Conservation (phyloP, 2,329 filamentous ascomycete species). For the Lachnellula occidentalis region DNA sequence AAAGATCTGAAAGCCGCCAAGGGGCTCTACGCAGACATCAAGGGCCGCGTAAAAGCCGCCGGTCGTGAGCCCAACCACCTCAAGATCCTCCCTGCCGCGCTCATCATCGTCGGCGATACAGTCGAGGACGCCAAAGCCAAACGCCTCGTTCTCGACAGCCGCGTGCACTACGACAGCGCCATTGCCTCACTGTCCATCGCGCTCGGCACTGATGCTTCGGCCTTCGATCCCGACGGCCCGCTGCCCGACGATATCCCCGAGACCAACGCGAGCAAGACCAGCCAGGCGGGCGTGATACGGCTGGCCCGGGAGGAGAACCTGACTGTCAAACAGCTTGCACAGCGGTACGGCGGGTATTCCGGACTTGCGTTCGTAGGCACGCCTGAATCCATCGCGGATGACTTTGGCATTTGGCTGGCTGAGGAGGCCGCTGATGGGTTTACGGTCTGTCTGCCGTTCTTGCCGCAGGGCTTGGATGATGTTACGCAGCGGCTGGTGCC, state of each 20-base stretch:
- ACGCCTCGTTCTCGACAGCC: constrained; percentile 43
- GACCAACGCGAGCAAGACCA: constrained; percentile 49
- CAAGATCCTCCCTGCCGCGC: constrained; percentile 47
- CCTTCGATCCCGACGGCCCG: constrained; percentile 43
- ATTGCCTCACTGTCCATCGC: constrained; percentile 47
- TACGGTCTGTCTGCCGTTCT: constrained; percentile 44
- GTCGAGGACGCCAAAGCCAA: constrained; percentile 44
- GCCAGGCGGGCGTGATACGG: constrained; percentile 39
- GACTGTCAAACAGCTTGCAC: constrained; percentile 46
- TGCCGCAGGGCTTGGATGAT: constrained; percentile 46
- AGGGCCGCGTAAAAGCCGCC: constrained; percentile 39
- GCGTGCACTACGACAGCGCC: constrained; percentile 49
- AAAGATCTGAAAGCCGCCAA: constrained; percentile 40
- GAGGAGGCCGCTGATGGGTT: constrained; percentile 47
- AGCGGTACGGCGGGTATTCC: constrained; percentile 44
- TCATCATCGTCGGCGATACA: constrained; percentile 45
- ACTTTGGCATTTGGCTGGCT: constrained; percentile 42
- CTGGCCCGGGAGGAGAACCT: constrained; percentile 41
- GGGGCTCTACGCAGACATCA: constrained; percentile 46
- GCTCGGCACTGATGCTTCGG: constrained; percentile 43
- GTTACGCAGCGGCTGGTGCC: constrained; percentile 43
- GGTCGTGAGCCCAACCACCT: constrained; percentile 42
- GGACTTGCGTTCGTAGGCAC: constrained; percentile 48
- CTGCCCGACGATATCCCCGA: constrained; percentile 45
- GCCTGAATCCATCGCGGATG: constrained; percentile 43